Conservation (phyloP, 108 stramenopile species). For the Aurantiochytrium sp. region DNA sequence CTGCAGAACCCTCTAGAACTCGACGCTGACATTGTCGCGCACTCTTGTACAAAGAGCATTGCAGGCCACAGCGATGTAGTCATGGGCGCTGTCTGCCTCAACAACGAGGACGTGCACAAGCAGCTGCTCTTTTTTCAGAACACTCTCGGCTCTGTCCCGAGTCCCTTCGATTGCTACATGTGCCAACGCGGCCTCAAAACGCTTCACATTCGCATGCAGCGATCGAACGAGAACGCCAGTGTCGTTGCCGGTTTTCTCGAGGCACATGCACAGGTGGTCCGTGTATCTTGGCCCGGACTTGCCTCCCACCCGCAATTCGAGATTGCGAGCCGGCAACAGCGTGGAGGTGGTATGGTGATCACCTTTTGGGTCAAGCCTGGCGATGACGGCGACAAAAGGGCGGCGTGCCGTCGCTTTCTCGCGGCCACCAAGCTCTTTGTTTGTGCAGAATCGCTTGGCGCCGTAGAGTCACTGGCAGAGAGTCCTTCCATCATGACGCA, state of each 20-base stretch:
- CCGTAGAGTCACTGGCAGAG: slow-evolving; percentile 86
- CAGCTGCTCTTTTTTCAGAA: slow-evolving; percentile 73
- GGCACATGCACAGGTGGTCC: slow-evolving; percentile 46
- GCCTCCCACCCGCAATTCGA: slow-evolving; percentile 68
- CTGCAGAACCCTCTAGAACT: slow-evolving; percentile 74
- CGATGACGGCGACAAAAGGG: slow-evolving; percentile 56
- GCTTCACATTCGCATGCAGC: slow-evolving; percentile 73
- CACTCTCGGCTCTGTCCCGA: slow-evolving; percentile 76
- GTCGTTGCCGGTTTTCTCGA: slow-evolving; percentile 64
- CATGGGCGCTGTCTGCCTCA: slow-evolving; percentile 68
- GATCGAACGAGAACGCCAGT: slow-evolving; percentile 54
- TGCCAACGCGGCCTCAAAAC: slow-evolving; percentile 79
- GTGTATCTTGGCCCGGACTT: slow-evolving; percentile 82
- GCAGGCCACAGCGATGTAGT: slow-evolving; percentile 82
- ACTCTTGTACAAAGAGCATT: slow-evolving; percentile 77
- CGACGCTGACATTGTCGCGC: slow-evolving; percentile 73
- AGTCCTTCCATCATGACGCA: slow-evolving; percentile 86
- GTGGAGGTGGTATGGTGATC: slow-evolving; percentile 68
- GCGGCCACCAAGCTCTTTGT: slow-evolving; percentile 58
- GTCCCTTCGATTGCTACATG: slow-evolving; percentile 77
- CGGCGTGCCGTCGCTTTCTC: slow-evolving; percentile 41
- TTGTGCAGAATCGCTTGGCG: slow-evolving; percentile 86
- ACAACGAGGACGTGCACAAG: slow-evolving; percentile 53
- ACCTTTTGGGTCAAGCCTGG: slow-evolving; percentile 75
- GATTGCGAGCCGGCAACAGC: slow-evolving; percentile 61